phyloP scores from a whole-genome alignment of 2,329 filamentous ascomycete genomes.

The Stachybotrys elegans region DNA sequence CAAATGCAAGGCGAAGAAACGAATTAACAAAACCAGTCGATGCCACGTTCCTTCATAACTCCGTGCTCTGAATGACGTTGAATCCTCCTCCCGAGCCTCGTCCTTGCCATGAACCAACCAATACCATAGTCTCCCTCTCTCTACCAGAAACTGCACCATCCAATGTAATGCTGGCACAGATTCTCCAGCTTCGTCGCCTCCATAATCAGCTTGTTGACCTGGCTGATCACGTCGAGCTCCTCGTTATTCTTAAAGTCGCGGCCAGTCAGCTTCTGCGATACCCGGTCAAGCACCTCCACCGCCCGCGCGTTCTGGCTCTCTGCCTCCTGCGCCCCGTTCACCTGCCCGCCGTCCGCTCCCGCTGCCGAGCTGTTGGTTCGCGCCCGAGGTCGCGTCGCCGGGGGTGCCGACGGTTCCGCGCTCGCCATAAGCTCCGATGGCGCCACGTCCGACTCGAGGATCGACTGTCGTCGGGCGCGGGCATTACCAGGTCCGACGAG shows the following conservation, averaged over 20 bases:
- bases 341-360: conserved; percentile 26
- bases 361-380: conserved; percentile 55
- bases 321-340: conserved; percentile 40
- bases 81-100: too few species aligned
- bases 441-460: conserved; percentile 59
- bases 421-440: conserved; percentile 53
- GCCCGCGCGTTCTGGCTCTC: conserved; percentile 94
- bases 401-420: conserved; percentile 39
- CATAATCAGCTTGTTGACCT: conserved; percentile 91
- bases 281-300: conserved; percentile 82
- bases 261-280: conserved; percentile 93
- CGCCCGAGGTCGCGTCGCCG: conserved; percentile 45
- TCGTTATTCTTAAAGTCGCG: conserved; percentile 83
- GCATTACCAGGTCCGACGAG: conserved; percentile 41
- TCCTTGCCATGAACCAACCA: too few species aligned
- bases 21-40: too few species aligned
- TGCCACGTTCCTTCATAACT: too few species aligned
- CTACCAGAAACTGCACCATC: conserved; percentile 98
- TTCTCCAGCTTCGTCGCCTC: conserved; percentile 98
- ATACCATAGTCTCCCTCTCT: too few species aligned
- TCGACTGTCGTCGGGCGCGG: conserved; percentile 61
- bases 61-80: too few species aligned
- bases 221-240: conserved; percentile 77
- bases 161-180: conserved; percentile 97
- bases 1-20: too few species aligned